phyloP scores from a whole-genome alignment of 2,329 filamentous ascomycete genomes.

The Fusarium buharicum region DNA sequence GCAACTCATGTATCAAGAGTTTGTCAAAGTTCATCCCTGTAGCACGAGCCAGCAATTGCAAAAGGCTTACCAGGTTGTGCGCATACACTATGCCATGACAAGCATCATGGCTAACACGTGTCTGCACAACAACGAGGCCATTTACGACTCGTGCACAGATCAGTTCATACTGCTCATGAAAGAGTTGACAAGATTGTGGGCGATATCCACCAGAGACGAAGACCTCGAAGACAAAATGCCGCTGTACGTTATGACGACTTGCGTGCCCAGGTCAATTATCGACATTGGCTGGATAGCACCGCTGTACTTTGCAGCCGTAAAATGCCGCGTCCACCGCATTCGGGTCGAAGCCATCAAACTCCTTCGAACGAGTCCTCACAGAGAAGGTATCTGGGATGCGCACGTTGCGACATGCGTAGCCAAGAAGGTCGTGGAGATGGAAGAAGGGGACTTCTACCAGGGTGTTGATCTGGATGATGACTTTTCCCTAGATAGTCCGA shows the following conservation, averaged over 20 bases:
- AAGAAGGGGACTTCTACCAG: constrained; percentile 47
- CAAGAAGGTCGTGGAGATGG: constrained; percentile 52
- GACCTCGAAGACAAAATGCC: constrained; percentile 17
- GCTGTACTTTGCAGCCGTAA: constrained; percentile 58
- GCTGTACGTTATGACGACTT: constrained; percentile 24
- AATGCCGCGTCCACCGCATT: constrained; percentile 57
- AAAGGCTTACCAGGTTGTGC: constrained; percentile 48
- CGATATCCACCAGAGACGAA: constrained; percentile 6
- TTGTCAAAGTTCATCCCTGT: constrained; percentile 20
- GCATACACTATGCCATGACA: constrained; percentile 55
- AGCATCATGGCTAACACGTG: constrained; percentile 55
- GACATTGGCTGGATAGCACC: constrained; percentile 59
- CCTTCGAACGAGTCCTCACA: constrained; percentile 45
- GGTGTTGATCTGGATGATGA: constrained; percentile 19
- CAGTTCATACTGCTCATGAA: constrained; percentile 50
- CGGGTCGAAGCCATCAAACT: constrained; percentile 53
- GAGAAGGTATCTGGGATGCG: constrained; percentile 57
- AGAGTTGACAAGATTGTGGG: constrained; percentile 32
- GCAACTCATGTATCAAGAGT: constrained; percentile 42
- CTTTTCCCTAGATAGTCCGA: constrained; percentile 21
- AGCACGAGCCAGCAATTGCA: constrained; percentile 31
- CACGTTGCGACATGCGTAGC: constrained; percentile 47
- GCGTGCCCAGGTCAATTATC: constrained; percentile 50
- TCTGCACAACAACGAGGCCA: constrained; percentile 48
- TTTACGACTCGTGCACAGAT: constrained; percentile 51